phyloP scores from a whole-genome alignment of 2,329 filamentous ascomycete genomes.

The Aschersonia sp. region DNA sequence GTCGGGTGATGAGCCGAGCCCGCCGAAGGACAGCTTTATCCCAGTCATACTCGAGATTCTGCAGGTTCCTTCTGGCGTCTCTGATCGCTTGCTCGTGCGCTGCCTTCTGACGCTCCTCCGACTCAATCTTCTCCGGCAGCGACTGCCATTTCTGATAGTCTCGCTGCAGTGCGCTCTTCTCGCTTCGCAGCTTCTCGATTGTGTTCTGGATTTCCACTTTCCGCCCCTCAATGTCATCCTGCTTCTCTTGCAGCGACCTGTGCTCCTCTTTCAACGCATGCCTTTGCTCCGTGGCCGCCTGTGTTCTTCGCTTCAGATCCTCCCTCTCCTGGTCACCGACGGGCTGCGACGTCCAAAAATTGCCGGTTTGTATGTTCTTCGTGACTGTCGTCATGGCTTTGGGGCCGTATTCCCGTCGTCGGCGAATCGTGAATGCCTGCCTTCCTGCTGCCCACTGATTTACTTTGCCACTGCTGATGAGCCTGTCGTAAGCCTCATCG shows the following conservation, averaged over 20 bases:
- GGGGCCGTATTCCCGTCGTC: conserved; percentile 69
- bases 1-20: conserved; percentile 34
- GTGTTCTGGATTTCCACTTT: conserved; percentile 23
- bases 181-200: conserved; percentile 31
- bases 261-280: conserved; percentile 18
- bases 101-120: conserved; percentile 18
- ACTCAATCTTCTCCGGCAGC: conserved; percentile 53
- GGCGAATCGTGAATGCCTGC: conserved; percentile 47
- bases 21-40: conserved; percentile 42
- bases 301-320: conserved; percentile 40
- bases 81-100: conserved; percentile 16
- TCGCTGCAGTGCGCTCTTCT: conserved; percentile 55
- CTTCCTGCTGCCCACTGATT: conserved; percentile 55
- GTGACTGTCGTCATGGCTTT: conserved; percentile 57
- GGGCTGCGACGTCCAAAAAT: conserved; percentile 63
- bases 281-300: conserved; percentile 23
- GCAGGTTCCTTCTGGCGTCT: conserved; percentile 22
- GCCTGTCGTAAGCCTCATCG: conserved; percentile 51
- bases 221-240: conserved; percentile 25
- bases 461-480: conserved; percentile 44
- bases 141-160: conserved; percentile 49
- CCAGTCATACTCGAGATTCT: conserved; percentile 35
- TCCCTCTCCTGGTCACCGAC: conserved; percentile 52
- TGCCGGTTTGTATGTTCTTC: conserved; percentile 43
- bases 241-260: conserved; percentile 20